Evolutionary conservation across 257 asterid species (phyloP), one percentile per base, ranked within the genome.

Genomic region (Mentha longifolia): DNA sequence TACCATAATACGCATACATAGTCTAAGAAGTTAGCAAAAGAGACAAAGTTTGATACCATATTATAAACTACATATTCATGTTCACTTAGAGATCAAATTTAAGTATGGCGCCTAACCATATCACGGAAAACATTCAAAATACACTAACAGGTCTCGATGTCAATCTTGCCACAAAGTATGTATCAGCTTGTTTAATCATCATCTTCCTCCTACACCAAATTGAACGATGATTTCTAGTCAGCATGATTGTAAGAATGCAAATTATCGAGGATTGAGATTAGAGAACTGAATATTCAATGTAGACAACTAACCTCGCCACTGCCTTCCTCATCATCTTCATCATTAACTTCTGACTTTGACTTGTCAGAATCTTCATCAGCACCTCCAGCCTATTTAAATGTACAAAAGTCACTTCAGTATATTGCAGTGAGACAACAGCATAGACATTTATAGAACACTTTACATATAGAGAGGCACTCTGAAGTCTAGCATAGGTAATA

Each of bases 321-420:
- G 79, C 85, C 85, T 10, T 80, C 91, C 61, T 82, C 90, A 8
- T 76, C 89, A 2, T 80, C 84, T 33, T 76, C 81, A 50, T 77
- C 82, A 25, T 81, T 57, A 25, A 90, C 86, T 85, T 90, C 96
- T 1, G 96, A 90, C 84, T 88, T 90, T 0, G 95, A 90, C 79
- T 88, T 90, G 76, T 90, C 95, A 61, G 96, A 88, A 64, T 82
- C 92, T 5, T 90, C 97, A 49, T 82, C 92, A 39, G 59, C 86
- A 12, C 75, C 86, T 39, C 88, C 92, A 51, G 82, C 86, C 80
- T 85, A 71, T 14, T 17, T 59, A n/a, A 72, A 65, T 47, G 39
- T 10, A 7, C 45, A 49, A 20, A 35, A 22, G 37, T 11, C 67
- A 67, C 17, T 50, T 67, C 16, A 64, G 8, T 51, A 67, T 64